Percentiles rank a stretch among this genome's conserved stretches.
These are phyloP conservation scores for Phytophthora pistaciae DNA, from an alignment of 352 stramenopile species.

Conservation along the genomic window DNA sequence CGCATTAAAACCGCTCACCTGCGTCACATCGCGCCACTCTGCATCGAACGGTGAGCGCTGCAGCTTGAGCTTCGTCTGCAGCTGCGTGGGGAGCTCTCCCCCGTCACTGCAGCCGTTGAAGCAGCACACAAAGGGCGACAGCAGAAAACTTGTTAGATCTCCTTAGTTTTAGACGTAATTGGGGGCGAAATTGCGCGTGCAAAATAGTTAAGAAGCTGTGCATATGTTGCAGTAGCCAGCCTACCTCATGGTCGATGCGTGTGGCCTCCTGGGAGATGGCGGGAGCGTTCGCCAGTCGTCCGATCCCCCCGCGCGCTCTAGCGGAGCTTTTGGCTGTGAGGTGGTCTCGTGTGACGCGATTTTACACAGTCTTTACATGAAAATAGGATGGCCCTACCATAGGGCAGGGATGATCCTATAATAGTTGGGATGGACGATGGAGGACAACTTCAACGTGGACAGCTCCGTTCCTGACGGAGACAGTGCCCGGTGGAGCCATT, in stretches of 20 bases:
- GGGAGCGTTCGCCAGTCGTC: conserved; percentile 28
- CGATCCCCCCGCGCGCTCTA: conserved; percentile 2
- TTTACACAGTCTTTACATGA: conserved; percentile 4
- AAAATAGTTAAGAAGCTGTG: conserved; percentile 4
- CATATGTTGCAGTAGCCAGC: background rate
- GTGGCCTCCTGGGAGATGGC: conserved; percentile 7
- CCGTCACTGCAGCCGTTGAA: conserved; percentile 29
- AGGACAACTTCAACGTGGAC: background rate
- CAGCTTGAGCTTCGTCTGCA: conserved; percentile 45
- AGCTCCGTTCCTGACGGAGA: too few relatives aligned
- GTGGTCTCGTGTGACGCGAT: conserved; percentile 16
- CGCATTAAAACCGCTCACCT: conserved; percentile 32
- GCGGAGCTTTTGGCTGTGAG: conserved; percentile 26
- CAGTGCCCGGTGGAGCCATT: too few relatives aligned
- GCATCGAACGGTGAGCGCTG: conserved; percentile 31
- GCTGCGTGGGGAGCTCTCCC: conserved; percentile 39
- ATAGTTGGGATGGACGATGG: background rate
- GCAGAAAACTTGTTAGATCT: conserved; percentile 37
- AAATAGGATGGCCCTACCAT: background rate
- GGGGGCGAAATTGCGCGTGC: conserved; percentile 1
- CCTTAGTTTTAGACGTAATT: conserved; percentile 15
- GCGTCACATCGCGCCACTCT: conserved; percentile 59
- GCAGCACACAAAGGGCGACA: conserved; percentile 28
- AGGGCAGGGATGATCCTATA: background rate
- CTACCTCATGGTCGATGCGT: conserved; percentile 35